phyloP scores from a whole-genome alignment of 2,329 filamentous ascomycete species.

The Ophiosphaerella korrae region DNA sequence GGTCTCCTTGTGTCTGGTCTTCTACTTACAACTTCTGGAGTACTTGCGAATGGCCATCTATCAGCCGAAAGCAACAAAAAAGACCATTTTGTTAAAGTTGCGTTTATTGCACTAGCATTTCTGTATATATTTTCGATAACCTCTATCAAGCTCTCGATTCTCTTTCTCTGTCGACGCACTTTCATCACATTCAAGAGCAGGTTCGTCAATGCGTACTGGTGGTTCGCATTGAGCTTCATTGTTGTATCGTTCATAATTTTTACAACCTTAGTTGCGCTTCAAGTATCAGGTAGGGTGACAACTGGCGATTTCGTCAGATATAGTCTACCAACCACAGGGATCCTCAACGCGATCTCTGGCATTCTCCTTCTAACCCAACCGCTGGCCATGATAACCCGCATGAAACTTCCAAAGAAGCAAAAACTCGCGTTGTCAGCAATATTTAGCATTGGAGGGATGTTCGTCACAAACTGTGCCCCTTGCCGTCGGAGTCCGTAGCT shows the following conservation, averaged over 20 bases:
- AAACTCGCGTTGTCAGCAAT: conserved; percentile 11
- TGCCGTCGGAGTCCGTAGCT: background rate
- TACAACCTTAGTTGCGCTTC: conserved; percentile 7
- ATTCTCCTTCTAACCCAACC: conserved; percentile 8
- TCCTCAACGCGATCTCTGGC: conserved; percentile 11
- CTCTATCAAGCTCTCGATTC: conserved; percentile 15
- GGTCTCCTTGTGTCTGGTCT: conserved; percentile 9
- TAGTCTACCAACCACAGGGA: conserved; percentile 10
- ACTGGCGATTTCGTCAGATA: conserved; percentile 5
- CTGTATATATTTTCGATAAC: conserved; percentile 15
- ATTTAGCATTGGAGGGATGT: conserved; percentile 12
- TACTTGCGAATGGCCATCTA: conserved; percentile 6
- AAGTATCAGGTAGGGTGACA: conserved; percentile 2
- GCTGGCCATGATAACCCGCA: conserved; percentile 3
- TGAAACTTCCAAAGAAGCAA: conserved; percentile 8
- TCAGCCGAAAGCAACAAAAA: conserved; percentile 1
- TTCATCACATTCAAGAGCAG: conserved; percentile 9
- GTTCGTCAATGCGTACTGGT: conserved; percentile 14
- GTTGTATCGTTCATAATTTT: conserved; percentile 8
- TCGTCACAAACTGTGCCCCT: background rate
- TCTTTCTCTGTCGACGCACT: conserved; percentile 17
- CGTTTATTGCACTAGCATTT: conserved; percentile 8
- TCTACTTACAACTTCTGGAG: conserved; percentile 5
- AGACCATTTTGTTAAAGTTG: conserved; percentile 1
- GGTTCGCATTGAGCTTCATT: conserved; percentile 1